These are phyloP conservation scores for Nothophoma quercina DNA, from an alignment of 2,329 filamentous ascomycete genomes.

Conservation along the genomic window DNA sequence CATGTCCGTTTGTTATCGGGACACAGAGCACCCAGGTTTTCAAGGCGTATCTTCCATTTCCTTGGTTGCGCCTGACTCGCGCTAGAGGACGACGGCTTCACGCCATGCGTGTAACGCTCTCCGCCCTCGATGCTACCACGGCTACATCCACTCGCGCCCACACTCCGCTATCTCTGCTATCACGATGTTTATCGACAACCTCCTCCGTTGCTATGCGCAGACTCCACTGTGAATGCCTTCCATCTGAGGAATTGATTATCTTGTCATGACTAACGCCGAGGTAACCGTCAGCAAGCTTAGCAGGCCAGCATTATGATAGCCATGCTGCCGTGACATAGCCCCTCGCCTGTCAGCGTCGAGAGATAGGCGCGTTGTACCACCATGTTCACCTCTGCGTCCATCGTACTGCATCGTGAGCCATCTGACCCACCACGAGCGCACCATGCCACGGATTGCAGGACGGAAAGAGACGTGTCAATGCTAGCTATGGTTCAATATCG, in stretches of 20 bases:
- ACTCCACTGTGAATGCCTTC: background rate
- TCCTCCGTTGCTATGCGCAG: slow-evolving; percentile 8
- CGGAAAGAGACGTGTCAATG: slow-evolving; percentile 14
- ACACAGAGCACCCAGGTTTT: slow-evolving; percentile 3
- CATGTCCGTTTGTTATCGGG: slow-evolving; percentile 7
- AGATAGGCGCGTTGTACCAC: slow-evolving; percentile 43
- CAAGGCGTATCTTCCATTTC: slow-evolving; percentile 15
- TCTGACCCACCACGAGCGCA: slow-evolving; percentile 30
- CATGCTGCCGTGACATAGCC: slow-evolving; percentile 40
- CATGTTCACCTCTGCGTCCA: slow-evolving; percentile 38
- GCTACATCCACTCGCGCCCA: slow-evolving; percentile 17
- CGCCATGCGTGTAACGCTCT: slow-evolving; percentile 40
- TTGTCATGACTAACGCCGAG: slow-evolving; percentile 12
- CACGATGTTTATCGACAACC: slow-evolving; percentile 9
- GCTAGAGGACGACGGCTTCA: slow-evolving; percentile 15
- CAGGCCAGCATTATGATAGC: slow-evolving; percentile 17
- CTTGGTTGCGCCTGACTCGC: slow-evolving; percentile 23
- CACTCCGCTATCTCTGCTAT: slow-evolving; percentile 20
- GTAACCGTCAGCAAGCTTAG: slow-evolving; percentile 8
- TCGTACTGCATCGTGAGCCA: slow-evolving; percentile 30
- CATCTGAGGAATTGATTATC: too few relatives aligned
- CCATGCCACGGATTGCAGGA: slow-evolving; percentile 16
- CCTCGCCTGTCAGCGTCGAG: slow-evolving; percentile 16
- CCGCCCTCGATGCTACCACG: slow-evolving; percentile 38
- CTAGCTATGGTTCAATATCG: slow-evolving; percentile 19